Base-by-base conservation (phyloP, 1,284 basidiomycete species). In the Rhodotorula mucilaginosa region DNA sequence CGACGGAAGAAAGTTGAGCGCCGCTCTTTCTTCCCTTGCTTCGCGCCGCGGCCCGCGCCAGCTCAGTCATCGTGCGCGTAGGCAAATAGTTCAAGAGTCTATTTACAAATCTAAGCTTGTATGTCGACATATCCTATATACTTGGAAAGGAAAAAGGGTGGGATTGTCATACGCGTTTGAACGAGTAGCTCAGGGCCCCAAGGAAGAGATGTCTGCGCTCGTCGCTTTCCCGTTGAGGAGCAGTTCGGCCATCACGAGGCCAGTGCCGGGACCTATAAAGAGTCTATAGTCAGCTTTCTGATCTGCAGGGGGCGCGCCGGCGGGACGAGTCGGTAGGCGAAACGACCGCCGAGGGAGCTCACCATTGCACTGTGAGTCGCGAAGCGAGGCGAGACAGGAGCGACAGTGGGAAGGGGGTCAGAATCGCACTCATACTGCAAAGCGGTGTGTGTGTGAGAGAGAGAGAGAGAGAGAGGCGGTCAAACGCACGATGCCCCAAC, bases 241-340 rank as follows among this genome's bases (percentile, higher is more conserved):
- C 34, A 86, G 74, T 78, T 87, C 85, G 23, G 84, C 80, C 71
- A 86, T 77, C 15, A 84, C 82, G 66, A 83, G 81, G 6, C 86
- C 86, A 0, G 84, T 85, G 3, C 85, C 86, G 2, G 85, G 84
- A 6, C 83, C 84, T 78, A 61, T 62, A 51, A n/a, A 7, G 26
- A n/a, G 7, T 8, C 13, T 2, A 56, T 10, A 26, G 18, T 56
- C 16, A 15, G 13, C 13, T 54, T 21, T 26, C 13, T n/a, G 52
- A n/a, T 16, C 51, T 21, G 21, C 21, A n/a, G 51, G 23, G 23
- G 10, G 8, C 21, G 21, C 51, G 18, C 23, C 51, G 51, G 51
- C 18, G 12, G 5, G 23, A 21, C 19, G 51, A 21, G 18, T 16
- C 8, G 23, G 52, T 16, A 56, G 54, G 26, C 10, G 29, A 56